These are phyloP conservation scores for Miscanthus lutarioriparius DNA, from an alignment of 176 grass and related monocot genomes.

Conservation along the genomic window DNA sequence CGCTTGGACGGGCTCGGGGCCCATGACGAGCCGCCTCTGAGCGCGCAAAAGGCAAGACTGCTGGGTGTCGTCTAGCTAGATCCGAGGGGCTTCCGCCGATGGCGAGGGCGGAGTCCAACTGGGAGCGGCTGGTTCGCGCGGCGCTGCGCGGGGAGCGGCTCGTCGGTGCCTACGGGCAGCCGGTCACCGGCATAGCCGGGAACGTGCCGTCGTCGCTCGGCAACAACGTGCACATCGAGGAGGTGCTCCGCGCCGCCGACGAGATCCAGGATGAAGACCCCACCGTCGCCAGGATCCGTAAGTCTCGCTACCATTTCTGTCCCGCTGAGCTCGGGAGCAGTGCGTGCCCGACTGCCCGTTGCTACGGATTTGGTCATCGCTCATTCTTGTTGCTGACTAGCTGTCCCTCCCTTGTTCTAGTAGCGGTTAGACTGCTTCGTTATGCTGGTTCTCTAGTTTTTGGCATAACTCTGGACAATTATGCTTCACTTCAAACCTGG, in stretches of 20 bases:
- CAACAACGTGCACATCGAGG: constrained; percentile 86
- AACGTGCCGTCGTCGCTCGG: constrained; percentile 72
- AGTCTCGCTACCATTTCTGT: constrained; percentile 24
- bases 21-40: constrained; percentile 32
- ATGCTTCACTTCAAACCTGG: background rate
- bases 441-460: background rate
- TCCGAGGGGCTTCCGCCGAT: constrained; percentile 36
- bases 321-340: background rate
- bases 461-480: background rate
- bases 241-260: constrained; percentile 87
- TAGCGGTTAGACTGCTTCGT: background rate
- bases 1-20: background rate
- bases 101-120: constrained; percentile 75
- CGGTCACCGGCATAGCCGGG: constrained; percentile 63
- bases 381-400: background rate
- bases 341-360: background rate
- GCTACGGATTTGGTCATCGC: background rate
- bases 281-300: constrained; percentile 77
- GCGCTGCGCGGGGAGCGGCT: constrained; percentile 63
- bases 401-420: background rate
- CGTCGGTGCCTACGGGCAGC: constrained; percentile 41
- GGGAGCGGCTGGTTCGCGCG: constrained; percentile 88
- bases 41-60: background rate
- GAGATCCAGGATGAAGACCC: constrained; percentile 96
- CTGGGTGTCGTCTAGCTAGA: background rate